Evolutionary conservation across 2,329 filamentous ascomycete species (phyloP).

Genomic region (Colletotrichum costaricense): DNA sequence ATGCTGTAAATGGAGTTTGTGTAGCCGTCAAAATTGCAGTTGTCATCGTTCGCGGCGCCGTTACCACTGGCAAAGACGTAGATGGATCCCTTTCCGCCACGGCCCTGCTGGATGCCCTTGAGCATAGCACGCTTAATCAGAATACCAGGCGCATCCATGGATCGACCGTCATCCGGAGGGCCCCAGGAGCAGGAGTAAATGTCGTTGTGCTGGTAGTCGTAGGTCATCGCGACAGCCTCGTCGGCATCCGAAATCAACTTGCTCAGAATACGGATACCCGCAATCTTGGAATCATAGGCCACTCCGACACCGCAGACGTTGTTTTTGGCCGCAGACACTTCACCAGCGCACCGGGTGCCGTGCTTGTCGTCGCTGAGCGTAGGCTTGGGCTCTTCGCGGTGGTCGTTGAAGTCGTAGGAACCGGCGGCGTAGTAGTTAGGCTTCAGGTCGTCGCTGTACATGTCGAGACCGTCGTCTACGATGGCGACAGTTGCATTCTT

Average conservation of each 20-base stretch:
- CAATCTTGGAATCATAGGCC: conserved; percentile 90
- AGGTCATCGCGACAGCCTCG: conserved; percentile 93
- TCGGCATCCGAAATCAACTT: conserved; percentile 92
- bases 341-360: conserved; percentile 93
- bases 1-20: conserved; percentile 99
- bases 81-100: conserved; percentile 85
- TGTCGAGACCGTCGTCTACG: conserved; percentile 95
- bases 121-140: conserved; percentile 92
- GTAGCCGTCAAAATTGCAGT: conserved; percentile 99
- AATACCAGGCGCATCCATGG: conserved; percentile 93
- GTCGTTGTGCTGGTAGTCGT: conserved; percentile 88
- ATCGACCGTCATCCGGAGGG: conserved; percentile 89
- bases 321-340: conserved; percentile 92
- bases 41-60: conserved; percentile 86
- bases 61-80: conserved; percentile 98
- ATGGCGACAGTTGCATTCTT: conserved; percentile 91
- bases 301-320: conserved; percentile 96
- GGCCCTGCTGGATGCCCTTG: conserved; percentile 89
- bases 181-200: conserved; percentile 99
- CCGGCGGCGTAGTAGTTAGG: conserved; percentile 94
- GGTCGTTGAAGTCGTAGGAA: conserved; percentile 97
- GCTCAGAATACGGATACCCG: conserved; percentile 92
- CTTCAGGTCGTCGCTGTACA: conserved; percentile 92
- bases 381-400: conserved; percentile 81
- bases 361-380: conserved; percentile 87